These are phyloP conservation scores for Lachnellula subtilissima DNA, from an alignment of 2,329 filamentous ascomycete species.

Conservation along the genomic window DNA sequence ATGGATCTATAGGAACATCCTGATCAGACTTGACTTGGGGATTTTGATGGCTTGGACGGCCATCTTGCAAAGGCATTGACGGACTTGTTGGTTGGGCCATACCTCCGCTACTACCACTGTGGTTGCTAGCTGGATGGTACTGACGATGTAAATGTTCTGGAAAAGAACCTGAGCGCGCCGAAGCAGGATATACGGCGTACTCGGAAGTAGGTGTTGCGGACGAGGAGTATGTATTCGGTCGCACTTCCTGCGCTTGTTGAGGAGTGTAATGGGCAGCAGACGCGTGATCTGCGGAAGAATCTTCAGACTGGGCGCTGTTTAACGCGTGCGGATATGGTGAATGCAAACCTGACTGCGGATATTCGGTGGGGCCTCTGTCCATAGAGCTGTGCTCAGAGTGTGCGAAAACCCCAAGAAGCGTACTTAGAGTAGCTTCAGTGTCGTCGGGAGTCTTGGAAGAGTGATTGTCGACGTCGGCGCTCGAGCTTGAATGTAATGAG, in stretches of 20 bases:
- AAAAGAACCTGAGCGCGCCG: constrained; percentile 76
- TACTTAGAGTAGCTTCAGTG: constrained; percentile 27
- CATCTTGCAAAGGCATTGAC: constrained; percentile 86
- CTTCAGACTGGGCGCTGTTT: constrained; percentile 76
- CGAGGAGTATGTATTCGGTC: constrained; percentile 50
- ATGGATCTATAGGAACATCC: constrained; percentile 98
- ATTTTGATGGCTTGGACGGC: constrained; percentile 68
- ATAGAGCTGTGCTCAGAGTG: constrained; percentile 38
- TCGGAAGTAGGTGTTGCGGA: constrained; percentile 84
- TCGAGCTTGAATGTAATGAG: constrained; percentile 20
- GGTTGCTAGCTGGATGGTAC: constrained; percentile 73
- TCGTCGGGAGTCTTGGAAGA: constrained; percentile 15
- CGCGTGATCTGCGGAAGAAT: constrained; percentile 78
- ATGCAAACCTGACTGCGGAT: constrained; percentile 84
- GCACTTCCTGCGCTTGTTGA: constrained; percentile 64
- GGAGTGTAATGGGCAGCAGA: constrained; percentile 87
- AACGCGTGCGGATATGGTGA: constrained; percentile 63
- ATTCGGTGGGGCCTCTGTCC: constrained; percentile 65
- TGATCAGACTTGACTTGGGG: constrained; percentile 85
- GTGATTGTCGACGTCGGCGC: constrained; percentile 6
- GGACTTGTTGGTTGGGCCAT: constrained; percentile 99
- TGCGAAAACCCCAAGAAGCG: constrained; percentile 28
- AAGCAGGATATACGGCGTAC: constrained; percentile 72
- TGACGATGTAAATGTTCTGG: constrained; percentile 82
- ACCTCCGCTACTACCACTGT: constrained; percentile 71